Base-by-base conservation (phyloP, 2,329 filamentous ascomycete genomes). In the Sphaceloma murrayae region DNA sequence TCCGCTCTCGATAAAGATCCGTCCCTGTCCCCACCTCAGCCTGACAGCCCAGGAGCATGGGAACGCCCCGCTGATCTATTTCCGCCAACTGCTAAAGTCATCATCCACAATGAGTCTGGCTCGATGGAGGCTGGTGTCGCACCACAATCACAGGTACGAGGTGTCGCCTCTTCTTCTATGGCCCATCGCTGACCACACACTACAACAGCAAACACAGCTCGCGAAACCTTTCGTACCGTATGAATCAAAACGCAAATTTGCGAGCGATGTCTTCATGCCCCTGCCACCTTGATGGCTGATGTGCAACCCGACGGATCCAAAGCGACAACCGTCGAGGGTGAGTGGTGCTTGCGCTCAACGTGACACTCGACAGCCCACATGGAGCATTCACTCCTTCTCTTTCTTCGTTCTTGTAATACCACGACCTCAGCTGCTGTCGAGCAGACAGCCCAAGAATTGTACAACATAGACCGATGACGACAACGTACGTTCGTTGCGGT, bases 311-410 rank as follows among this genome's bases (percentile, higher is more conserved):
- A 36, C 31, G 42, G 42, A 24, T 29, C 42, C 42, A 14, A n/a
- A 4, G 14, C 31, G 42, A 45, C 21, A 45, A 45, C 42, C 42
- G 42, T 45, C 31, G 30, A 45, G 42, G 34, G 42, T 45, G 42
- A 45, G 42, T 45, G 29, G 31, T 45, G 42, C 42, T 13, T 16
- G 8, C 13, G 19, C 14, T 9, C 13, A 29, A 13, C 26, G 30
- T 43, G 40, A 43, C 18, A 13, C 21, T 9, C 40, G 19, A 24
- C 30, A 43, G 27, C 17, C n/a, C n/a, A 19, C 30, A 26, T 29
- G 36, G 36, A 27, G 19, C 17, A 43, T 29, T 21, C 27, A 32
- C 4, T 27, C 26, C 19, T 42, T 29, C 24, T 19, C 18, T 34
- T 45, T 45, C n/a, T 22, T 36, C 24, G 18, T 14, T 29, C 14